Base-by-base conservation (phyloP, 2,329 filamentous ascomycete species). In the Colletotrichum sp. region DNA sequence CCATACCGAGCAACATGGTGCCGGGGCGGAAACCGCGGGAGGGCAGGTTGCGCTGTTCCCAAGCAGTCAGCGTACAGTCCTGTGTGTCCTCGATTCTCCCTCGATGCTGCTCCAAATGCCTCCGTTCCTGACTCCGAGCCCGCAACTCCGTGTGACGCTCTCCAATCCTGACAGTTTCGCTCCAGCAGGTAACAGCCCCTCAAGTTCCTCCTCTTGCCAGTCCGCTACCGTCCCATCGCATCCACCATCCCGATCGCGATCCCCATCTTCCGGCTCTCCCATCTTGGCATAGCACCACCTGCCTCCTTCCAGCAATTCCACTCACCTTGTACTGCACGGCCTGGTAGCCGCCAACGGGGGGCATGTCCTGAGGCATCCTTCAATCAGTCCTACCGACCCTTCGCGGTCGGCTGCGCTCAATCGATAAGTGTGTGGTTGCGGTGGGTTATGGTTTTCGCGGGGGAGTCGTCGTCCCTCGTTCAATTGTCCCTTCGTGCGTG, bases 321-420 rank as follows among this genome's bases (percentile, higher is more conserved):
- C 90, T 83, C 86, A 96, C 95, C 93, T 98, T 98, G 91, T 98
- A 99, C 89, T 99, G 97, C 80, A 99, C 94, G 86, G 96, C 94
- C 86, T 93, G 94, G 88, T 99, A 99, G 90, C 97, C 97, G 89
- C 96, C 97, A 84, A 88, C 86, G 81, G 97, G 97, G 89, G 97
- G 97, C 92, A 99, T 95, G 90, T 99, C 97, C 91, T 99, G 96
- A 89, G 95, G 93, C 96, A 99, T 98, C 84, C 79, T 93, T 83
- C 72, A 77, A 67, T 78, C 72, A 78, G 77, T 79, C 70, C 59
- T 69, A 74, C 74, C 70, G 74, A 76, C 66, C 65, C 49, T 49
- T 34, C 64, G 62, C 72, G 70, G 72, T 75, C 74, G 78, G 71
- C 72, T 75, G 65, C 72, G 75, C 39, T 76, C 66, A 60, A 24